Conservation (phyloP, 2,329 filamentous ascomycete species). For the Amphichorda felina region DNA sequence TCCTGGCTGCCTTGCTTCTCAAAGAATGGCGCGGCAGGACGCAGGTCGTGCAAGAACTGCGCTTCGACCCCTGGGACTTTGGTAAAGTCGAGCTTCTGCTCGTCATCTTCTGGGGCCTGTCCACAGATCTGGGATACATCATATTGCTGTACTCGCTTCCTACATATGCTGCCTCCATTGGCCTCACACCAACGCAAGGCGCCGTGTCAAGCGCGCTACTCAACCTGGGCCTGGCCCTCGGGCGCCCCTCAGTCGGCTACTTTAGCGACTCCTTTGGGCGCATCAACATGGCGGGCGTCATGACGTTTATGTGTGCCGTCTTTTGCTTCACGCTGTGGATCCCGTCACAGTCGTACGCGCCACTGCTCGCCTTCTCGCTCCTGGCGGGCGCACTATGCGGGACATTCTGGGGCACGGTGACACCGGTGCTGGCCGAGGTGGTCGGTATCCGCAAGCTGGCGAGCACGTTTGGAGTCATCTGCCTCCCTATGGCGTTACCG, state of each 20-base stretch:
- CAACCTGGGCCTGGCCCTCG: constrained; percentile 48
- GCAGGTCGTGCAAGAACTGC: neutral
- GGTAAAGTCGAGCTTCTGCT: neutral
- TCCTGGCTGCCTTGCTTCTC: constrained; percentile 42
- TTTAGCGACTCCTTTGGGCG: constrained; percentile 48
- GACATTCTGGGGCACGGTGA: constrained; percentile 48
- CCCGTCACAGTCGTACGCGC: constrained; percentile 42
- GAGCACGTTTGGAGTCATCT: constrained; percentile 43
- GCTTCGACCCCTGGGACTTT: neutral
- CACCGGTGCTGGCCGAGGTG: constrained; percentile 47
- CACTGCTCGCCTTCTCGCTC: constrained; percentile 48
- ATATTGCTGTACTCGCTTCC: constrained; percentile 52
- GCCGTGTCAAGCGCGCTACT: constrained; percentile 48
- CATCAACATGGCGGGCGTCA: constrained; percentile 45
- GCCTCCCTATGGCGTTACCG: constrained; percentile 43
- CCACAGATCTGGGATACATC: constrained; percentile 55
- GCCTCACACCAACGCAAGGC: constrained; percentile 46
- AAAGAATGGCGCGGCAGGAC: neutral
- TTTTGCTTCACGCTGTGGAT: constrained; percentile 52
- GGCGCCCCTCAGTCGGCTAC: constrained; percentile 49
- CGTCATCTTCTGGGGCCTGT: constrained; percentile 5
- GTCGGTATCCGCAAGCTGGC: constrained; percentile 46
- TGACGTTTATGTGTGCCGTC: constrained; percentile 31
- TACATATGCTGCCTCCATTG: constrained; percentile 47
- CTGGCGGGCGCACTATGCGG: constrained; percentile 46